Evolutionary conservation across 2,329 filamentous ascomycete genomes (phyloP).

Genomic region (Epichloe amarillans): DNA sequence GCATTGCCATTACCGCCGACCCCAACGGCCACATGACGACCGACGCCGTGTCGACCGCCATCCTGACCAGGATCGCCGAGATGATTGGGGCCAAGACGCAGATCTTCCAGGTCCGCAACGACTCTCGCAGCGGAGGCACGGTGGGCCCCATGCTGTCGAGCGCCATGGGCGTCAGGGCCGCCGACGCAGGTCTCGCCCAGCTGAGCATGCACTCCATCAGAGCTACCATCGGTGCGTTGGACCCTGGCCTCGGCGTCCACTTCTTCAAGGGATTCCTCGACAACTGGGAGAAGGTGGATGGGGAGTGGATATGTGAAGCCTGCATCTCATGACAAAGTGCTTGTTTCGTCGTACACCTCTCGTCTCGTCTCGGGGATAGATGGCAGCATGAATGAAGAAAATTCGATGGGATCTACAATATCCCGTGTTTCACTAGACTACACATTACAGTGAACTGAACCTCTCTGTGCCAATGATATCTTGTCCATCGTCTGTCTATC

Average conservation of each 20-base stretch:
- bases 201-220: slow-evolving; percentile 89
- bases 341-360: too few relatives aligned
- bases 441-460: background rate
- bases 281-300: slow-evolving; percentile 71
- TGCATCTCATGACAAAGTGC: background rate
- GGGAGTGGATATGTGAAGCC: slow-evolving; percentile 51
- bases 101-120: slow-evolving; percentile 90
- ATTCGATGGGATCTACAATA: too few relatives aligned
- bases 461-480: background rate
- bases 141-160: slow-evolving; percentile 85
- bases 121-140: slow-evolving; percentile 77
- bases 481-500: background rate
- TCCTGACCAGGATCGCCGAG: slow-evolving; percentile 67
- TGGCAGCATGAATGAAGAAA: background rate
- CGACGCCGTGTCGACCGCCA: slow-evolving; percentile 69
- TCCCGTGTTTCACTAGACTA: background rate
- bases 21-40: slow-evolving; percentile 95
- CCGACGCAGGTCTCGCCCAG: slow-evolving; percentile 83
- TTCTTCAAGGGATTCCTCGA: slow-evolving; percentile 86
- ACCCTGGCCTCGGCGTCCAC: slow-evolving; percentile 78
- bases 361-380: background rate
- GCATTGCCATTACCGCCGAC: slow-evolving; percentile 67
- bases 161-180: slow-evolving; percentile 65
- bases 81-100: slow-evolving; percentile 61
- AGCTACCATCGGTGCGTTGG: slow-evolving; percentile 72